Conservation (phyloP, 495 filamentous ascomycete species). For the Neurospora tetrasperma region DNA sequence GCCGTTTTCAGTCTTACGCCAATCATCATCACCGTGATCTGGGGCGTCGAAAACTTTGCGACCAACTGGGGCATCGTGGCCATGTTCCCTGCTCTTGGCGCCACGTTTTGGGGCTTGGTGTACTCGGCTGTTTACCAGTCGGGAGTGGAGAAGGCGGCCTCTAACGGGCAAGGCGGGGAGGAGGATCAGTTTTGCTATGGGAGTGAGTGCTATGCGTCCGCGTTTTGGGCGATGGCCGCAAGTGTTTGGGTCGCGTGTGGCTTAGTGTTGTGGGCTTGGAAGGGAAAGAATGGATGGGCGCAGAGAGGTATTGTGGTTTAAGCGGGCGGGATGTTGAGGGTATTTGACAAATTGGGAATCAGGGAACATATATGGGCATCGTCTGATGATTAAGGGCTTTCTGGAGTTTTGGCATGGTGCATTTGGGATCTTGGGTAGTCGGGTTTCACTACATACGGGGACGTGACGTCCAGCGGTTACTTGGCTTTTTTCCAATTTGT, state of each 20-base stretch:
- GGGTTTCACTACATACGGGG: neutral
- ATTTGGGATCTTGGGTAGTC: neutral
- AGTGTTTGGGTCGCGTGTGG: slow-evolving; percentile 68
- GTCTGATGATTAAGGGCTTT: neutral
- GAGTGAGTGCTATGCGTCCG: slow-evolving; percentile 60
- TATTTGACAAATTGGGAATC: neutral
- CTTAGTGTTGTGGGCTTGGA: slow-evolving; percentile 74
- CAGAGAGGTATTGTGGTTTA: slow-evolving; percentile 64
- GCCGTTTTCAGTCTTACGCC: slow-evolving; percentile 81
- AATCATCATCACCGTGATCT: slow-evolving; percentile 87
- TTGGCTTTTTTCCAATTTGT: neutral
- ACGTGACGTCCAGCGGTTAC: neutral
- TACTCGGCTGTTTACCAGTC: slow-evolving; percentile 75
- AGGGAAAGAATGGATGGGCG: slow-evolving; percentile 63
- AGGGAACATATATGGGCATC: neutral
- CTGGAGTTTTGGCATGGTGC: neutral
- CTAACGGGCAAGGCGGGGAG: slow-evolving; percentile 18
- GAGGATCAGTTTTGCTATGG: slow-evolving; percentile 59
- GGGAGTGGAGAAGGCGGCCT: slow-evolving; percentile 29
- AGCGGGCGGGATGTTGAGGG: neutral
- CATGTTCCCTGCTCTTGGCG: slow-evolving; percentile 77
- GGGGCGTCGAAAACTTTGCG: slow-evolving; percentile 97
- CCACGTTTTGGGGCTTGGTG: slow-evolving; percentile 73
- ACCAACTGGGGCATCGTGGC: slow-evolving; percentile 96
- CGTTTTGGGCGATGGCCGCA: slow-evolving; percentile 71